Evolutionary conservation across 108 stramenopile species (phyloP), one percentile per base, ranked within the genome.

Genomic region (Stephanodiscus minutulus): DNA sequence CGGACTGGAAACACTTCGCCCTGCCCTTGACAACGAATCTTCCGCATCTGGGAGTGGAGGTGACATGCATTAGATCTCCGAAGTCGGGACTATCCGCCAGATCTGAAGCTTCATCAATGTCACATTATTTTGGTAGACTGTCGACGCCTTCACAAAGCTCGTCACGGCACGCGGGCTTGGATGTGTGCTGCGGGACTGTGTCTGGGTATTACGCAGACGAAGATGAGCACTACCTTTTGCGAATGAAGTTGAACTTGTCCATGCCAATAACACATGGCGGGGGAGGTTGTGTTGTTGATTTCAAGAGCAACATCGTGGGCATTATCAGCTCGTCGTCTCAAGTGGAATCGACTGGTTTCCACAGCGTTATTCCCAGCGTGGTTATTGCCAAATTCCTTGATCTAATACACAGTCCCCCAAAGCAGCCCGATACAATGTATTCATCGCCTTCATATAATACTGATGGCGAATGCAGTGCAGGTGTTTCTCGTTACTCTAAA

Each of bases 171-270:
- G 39, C 21, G 24, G 61, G 1, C 5, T 39, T 66, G 18, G 28
- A 20, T 28, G 21, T 53, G 28, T 29, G 6, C 15, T 33, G 53
- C 11, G 70, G 70, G 11, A 27, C 61, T 6, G 35, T 62, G 28
- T 22, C 49, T 1, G 21, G 44, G 20, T 62, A 47, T 62, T 36
- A 47, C 13, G 48, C 61, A 20, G 60, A 62, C 48, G 70, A 71
- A 47, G 61, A 71, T 53, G 59, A 62, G 13, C 60, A 71, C 39
- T 41, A 43, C 50, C 61, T 71, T 46, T 52, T 86, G 37, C 61
- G 83, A 58, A 82, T 86, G 47, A 76, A 80, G 57, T 73, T 86
- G 35, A 74, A 86, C 52, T 71, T 74, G 9, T 77, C 83, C 24
- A 70, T 77, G 13, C 73, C 81, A 28, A 71, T 66, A 24, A 79